phyloP scores from a whole-genome alignment of 2,329 filamentous ascomycete species.

The Diaporthe amygdali region DNA sequence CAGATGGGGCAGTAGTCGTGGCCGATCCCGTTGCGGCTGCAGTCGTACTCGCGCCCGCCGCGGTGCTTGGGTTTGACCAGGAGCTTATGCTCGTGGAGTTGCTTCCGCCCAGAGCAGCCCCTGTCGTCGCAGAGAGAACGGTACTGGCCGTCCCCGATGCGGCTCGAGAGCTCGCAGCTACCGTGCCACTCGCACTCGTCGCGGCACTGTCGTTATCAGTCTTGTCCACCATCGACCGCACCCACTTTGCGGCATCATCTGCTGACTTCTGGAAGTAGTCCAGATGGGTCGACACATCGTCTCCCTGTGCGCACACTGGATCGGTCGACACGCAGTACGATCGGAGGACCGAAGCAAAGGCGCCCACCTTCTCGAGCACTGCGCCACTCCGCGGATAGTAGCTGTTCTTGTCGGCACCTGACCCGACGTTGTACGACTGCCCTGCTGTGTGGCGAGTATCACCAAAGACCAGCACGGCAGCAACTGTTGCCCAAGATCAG shows the following conservation, averaged over 20 bases:
- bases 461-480: not conserved
- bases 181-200: not conserved
- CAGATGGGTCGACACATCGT: slow-evolving; percentile 37
- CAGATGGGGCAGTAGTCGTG: not conserved
- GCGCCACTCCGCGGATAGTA: not conserved
- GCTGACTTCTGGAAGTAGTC: slow-evolving; percentile 43
- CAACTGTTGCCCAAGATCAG: not conserved
- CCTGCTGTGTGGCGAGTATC: slow-evolving; percentile 8
- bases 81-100: not conserved
- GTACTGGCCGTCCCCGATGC: not conserved
- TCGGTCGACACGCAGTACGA: slow-evolving; percentile 43
- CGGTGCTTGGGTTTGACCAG: not conserved
- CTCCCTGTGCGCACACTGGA: slow-evolving; percentile 42
- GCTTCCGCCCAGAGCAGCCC: not conserved
- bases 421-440: slow-evolving; percentile 11
- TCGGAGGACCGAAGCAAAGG: slow-evolving; percentile 33
- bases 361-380: slow-evolving; percentile 32
- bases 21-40: not conserved
- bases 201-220: not conserved
- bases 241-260: slow-evolving; percentile 29
- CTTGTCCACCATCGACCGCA: slow-evolving; percentile 1
- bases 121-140: not conserved
- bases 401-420: slow-evolving; percentile 6
- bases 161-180: not conserved
- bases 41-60: not conserved